Conservation (phyloP, 257 asterid genomes). For the Ballota nigra region DNA sequence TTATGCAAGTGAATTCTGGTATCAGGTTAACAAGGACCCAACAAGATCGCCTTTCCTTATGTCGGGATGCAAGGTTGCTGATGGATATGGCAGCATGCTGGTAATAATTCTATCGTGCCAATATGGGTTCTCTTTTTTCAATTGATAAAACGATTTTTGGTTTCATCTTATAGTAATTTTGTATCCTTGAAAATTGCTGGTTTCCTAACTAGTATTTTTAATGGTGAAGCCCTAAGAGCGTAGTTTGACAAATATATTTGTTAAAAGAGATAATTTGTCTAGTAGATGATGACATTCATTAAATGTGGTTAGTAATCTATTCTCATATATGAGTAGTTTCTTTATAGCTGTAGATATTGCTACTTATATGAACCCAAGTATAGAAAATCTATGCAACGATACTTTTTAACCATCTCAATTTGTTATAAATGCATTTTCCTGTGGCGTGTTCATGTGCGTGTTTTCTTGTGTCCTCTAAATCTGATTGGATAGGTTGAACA, state of each 20-base stretch:
- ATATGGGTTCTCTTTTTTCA: not conserved
- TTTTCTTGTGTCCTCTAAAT: not conserved
- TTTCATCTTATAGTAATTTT: not conserved
- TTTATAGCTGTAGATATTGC: not conserved
- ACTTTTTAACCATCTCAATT: not conserved
- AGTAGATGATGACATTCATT: not conserved
- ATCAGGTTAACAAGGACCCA: constrained; percentile 82
- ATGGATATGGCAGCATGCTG: constrained; percentile 97
- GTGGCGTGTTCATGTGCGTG: not conserved
- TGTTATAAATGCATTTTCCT: not conserved
- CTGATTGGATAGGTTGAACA: not conserved
- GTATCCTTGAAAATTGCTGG: not conserved
- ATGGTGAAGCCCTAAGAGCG: not conserved
- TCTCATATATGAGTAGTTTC: constrained; percentile 3
- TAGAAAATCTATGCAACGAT: not conserved
- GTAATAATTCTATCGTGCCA: constrained; percentile 36
- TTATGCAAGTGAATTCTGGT: constrained; percentile 18
- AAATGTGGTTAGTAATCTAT: not conserved
- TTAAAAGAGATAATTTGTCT: not conserved
- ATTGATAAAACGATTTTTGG: not conserved
- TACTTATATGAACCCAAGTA: not conserved
- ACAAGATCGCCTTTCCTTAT: constrained; percentile 77
- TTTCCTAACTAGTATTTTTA: not conserved
- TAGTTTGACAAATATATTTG: not conserved
- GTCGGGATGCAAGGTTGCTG: constrained; percentile 99